Conservation (phyloP, 2,329 filamentous ascomycete species). For the Colletotrichum ledebouriae region DNA sequence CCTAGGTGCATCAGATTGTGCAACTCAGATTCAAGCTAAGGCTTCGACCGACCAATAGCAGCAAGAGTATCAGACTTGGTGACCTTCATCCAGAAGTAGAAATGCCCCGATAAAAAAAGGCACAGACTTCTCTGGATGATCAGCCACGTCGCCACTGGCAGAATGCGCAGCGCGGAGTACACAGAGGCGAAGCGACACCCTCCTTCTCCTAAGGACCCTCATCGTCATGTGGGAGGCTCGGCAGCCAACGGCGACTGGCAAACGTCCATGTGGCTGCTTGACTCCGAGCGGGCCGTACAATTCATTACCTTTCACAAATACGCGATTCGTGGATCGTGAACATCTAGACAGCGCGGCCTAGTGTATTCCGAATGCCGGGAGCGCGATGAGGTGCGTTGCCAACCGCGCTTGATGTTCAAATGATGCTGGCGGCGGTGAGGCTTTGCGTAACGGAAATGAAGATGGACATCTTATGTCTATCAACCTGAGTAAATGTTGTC, state of each 20-base stretch:
- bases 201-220: neutral
- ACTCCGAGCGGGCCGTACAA: conserved; percentile 22
- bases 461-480: conserved; percentile 1
- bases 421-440: conserved; percentile 16
- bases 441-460: neutral
- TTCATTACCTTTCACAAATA: conserved; percentile 41
- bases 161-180: conserved; percentile 22
- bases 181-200: neutral
- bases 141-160: conserved; percentile 35
- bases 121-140: conserved; percentile 21
- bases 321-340: conserved; percentile 39
- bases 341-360: neutral
- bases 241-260: conserved; percentile 26
- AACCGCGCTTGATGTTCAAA: conserved; percentile 1
- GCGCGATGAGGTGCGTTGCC: conserved; percentile 23
- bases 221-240: conserved; percentile 36
- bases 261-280: conserved; percentile 18
- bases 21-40: conserved; percentile 23
- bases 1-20: conserved; percentile 36
- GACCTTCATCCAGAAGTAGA: neutral
- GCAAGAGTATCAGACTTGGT: conserved; percentile 1
- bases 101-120: conserved; percentile 10
- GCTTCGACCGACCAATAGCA: conserved; percentile 22
- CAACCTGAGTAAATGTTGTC: conserved; percentile 19
- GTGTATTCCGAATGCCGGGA: conserved; percentile 1